A percentile compares a stretch with the other conserved stretches of the same genome.
Conservation (phyloP, 805 yeast genomes). For the Lipomyces starkeyi region DNA sequence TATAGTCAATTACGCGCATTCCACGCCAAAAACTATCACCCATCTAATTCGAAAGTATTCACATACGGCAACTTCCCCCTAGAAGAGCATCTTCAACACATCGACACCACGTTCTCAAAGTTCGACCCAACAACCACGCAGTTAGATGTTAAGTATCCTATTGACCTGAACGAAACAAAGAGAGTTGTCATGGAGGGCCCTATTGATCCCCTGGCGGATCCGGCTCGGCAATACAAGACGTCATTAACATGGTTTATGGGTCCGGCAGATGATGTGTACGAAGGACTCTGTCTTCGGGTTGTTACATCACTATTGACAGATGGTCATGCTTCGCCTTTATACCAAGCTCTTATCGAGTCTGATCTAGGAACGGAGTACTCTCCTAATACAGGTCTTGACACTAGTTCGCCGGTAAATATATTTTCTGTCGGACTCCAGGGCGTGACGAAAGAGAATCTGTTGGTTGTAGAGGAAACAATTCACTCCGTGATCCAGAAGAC, state of each 20-base stretch:
- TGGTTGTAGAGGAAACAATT: slow-evolving; percentile 56
- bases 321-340: slow-evolving; percentile 91
- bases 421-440: slow-evolving; percentile 90
- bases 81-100: slow-evolving; percentile 60
- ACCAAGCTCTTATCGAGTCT: slow-evolving; percentile 83
- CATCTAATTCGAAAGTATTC: slow-evolving; percentile 84
- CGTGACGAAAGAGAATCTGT: slow-evolving; percentile 55
- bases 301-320: slow-evolving; percentile 75
- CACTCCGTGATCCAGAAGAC: slow-evolving; percentile 55
- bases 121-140: slow-evolving; percentile 58
- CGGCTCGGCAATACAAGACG: slow-evolving; percentile 69
- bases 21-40: slow-evolving; percentile 80
- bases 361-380: slow-evolving; percentile 86
- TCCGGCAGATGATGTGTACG: slow-evolving; percentile 67
- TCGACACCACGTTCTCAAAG: slow-evolving; percentile 56
- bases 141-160: slow-evolving; percentile 50
- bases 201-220: slow-evolving; percentile 75
- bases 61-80: slow-evolving; percentile 85
- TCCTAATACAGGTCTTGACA: slow-evolving; percentile 86
- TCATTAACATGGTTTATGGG: slow-evolving; percentile 92
- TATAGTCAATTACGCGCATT: slow-evolving; percentile 80
- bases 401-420: slow-evolving; percentile 74
- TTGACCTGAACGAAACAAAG: slow-evolving; percentile 49
- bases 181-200: slow-evolving; percentile 68
- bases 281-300: slow-evolving; percentile 72